These are phyloP conservation scores for Trypethelium eluteriae DNA, from an alignment of 495 filamentous ascomycete genomes.

Conservation along the genomic window DNA sequence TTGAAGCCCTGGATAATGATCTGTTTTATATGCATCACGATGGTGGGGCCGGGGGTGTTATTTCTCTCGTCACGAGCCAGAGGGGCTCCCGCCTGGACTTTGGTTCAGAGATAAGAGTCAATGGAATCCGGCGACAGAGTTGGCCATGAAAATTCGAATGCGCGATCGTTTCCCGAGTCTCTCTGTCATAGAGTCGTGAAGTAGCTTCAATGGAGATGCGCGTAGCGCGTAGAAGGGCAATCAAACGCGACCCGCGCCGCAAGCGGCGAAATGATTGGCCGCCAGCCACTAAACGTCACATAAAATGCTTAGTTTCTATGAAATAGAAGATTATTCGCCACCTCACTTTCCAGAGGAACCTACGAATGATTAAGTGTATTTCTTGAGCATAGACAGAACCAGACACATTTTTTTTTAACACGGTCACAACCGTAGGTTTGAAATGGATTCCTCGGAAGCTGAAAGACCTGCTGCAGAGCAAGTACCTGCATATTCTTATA, in stretches of 20 bases:
- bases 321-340: too few species aligned
- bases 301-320: too few species aligned
- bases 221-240: neutral
- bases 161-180: neutral
- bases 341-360: too few species aligned
- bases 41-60: too few species aligned
- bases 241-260: neutral
- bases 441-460: neutral
- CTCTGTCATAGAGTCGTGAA: neutral
- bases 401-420: neutral
- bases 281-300: too few species aligned
- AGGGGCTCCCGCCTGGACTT: too few species aligned
- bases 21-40: conserved; percentile 91
- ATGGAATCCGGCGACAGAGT: neutral
- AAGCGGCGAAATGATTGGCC: conserved; percentile 1
- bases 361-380: too few species aligned
- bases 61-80: too few species aligned
- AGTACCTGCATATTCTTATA: neutral
- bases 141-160: neutral
- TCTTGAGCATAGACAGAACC: too few species aligned
- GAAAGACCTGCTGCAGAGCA: neutral
- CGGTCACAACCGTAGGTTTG: neutral
- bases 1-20: conserved; percentile 99
- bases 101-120: neutral
- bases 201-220: neutral